Conservation (phyloP, 495 filamentous ascomycete genomes). For the Umbilicaria muhlenbergii region DNA sequence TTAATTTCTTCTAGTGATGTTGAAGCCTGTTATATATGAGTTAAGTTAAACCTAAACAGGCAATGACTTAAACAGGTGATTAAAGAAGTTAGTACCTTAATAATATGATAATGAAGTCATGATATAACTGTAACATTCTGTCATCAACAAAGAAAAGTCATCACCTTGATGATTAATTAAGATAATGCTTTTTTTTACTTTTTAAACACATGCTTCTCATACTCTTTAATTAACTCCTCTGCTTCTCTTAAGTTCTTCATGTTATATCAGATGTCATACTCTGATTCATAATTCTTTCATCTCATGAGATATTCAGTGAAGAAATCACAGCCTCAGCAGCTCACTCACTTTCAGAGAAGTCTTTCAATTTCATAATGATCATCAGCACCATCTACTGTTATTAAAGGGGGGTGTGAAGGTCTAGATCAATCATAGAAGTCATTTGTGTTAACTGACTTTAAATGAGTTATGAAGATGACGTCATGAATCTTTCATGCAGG, state of each 20-base stretch:
- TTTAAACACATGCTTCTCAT: conserved; percentile 6
- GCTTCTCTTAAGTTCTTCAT: conserved; percentile 1
- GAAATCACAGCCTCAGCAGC: conserved; percentile 2
- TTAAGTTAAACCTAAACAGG: no score
- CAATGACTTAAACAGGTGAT: no score
- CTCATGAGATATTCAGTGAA: conserved; percentile 6
- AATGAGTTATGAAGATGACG: neutral
- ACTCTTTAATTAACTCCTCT: conserved; percentile 2
- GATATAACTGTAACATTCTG: no score
- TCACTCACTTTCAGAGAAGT: neutral
- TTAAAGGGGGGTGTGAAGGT: neutral
- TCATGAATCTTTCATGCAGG: neutral
- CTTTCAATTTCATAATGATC: conserved; percentile 4
- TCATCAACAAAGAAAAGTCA: no score
- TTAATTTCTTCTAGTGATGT: no score
- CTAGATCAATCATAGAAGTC: conserved; percentile 2
- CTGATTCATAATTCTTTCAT: no score
- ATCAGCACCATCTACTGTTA: neutral
- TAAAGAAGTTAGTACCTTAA: no score
- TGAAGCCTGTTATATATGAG: no score
- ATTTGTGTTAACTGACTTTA: neutral
- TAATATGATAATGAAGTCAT: no score
- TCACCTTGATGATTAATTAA: no score
- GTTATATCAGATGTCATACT: conserved; percentile 10
- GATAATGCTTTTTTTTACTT: no score